Conservation (phyloP, 2,329 filamentous ascomycete species). For the Venturia aucupariae region DNA sequence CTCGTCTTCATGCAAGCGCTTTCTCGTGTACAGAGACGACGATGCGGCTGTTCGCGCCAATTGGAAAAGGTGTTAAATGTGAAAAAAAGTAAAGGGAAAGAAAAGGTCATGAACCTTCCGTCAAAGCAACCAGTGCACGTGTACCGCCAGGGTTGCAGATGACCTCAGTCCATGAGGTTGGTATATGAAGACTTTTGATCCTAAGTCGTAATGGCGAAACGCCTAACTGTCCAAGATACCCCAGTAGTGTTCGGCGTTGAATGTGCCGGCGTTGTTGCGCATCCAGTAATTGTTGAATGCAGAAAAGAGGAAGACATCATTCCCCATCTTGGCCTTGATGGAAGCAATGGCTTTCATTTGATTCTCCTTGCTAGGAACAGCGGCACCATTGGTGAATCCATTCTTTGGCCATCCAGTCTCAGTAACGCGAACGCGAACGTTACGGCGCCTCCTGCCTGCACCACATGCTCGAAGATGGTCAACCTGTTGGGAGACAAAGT, state of each 20-base stretch:
- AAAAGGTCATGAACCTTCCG: not conserved
- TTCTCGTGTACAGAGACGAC: not conserved
- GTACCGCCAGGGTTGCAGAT: not conserved
- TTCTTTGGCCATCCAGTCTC: slow-evolving; percentile 78
- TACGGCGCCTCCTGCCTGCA: slow-evolving; percentile 15
- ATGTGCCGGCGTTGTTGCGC: slow-evolving; percentile 49
- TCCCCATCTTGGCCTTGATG: slow-evolving; percentile 51
- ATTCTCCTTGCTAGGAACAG: slow-evolving; percentile 59
- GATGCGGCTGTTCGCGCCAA: not conserved
- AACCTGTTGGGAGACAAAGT: slow-evolving; percentile 53
- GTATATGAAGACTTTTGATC: not conserved
- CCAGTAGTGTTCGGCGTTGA: slow-evolving; percentile 69
- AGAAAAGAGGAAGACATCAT: slow-evolving; percentile 62
- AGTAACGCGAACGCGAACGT: slow-evolving; percentile 62
- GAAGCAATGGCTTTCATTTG: slow-evolving; percentile 58
- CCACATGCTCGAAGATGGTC: slow-evolving; percentile 33
- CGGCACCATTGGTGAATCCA: slow-evolving; percentile 55
- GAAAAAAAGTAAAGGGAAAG: not conserved
- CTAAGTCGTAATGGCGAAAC: not conserved
- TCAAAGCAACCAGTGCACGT: not conserved
- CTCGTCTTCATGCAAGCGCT: not conserved
- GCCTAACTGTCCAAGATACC: slow-evolving; percentile 40
- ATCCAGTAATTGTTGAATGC: slow-evolving; percentile 80
- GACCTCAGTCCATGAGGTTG: not conserved
- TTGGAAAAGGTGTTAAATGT: not conserved